Conservation (phyloP, 345 rosid species). For the Pistacia vera region DNA sequence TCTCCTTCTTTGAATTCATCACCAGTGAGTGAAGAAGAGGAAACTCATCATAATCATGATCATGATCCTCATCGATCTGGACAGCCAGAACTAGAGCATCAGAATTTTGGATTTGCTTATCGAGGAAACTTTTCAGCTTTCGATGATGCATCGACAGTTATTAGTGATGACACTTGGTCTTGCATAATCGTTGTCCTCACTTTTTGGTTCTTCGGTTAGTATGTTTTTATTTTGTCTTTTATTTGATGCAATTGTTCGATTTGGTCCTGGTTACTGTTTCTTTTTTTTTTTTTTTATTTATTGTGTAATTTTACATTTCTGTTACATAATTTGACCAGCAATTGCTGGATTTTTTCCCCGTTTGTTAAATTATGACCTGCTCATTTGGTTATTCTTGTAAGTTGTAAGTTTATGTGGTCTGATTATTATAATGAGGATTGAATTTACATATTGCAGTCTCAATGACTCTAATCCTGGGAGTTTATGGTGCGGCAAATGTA, state of each 20-base stretch:
- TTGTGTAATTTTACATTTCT: too few species aligned
- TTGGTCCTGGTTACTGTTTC: too few species aligned
- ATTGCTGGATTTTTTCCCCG: not conserved
- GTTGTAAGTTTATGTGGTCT: not conserved
- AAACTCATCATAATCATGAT: conserved; percentile 31
- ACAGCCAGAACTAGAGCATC: conserved; percentile 51
- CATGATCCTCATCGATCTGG: conserved; percentile 34
- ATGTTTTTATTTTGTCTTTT: not conserved
- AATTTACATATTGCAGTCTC: conserved; percentile 54
- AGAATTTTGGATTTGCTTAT: conserved; percentile 35
- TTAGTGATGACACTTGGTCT: conserved; percentile 81
- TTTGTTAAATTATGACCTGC: not conserved
- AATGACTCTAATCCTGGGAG: conserved; percentile 85
- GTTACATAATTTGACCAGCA: too few species aligned
- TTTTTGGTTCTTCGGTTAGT: conserved; percentile 88
- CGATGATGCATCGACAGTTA: conserved; percentile 40
- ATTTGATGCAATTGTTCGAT: not conserved
- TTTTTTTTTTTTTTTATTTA: too few species aligned
- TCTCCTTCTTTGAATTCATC: conserved; percentile 32
- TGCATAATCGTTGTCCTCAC: conserved; percentile 83
- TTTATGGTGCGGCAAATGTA: conserved; percentile 66
- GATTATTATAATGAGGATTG: not conserved
- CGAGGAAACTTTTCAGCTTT: conserved; percentile 32
- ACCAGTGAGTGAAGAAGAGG: conserved; percentile 50
- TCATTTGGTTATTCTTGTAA: not conserved